Percentiles rank a stretch among this genome's conserved stretches.
Conservation (phyloP, 2,329 filamentous ascomycete species). For the Xylariaceae sp. region DNA sequence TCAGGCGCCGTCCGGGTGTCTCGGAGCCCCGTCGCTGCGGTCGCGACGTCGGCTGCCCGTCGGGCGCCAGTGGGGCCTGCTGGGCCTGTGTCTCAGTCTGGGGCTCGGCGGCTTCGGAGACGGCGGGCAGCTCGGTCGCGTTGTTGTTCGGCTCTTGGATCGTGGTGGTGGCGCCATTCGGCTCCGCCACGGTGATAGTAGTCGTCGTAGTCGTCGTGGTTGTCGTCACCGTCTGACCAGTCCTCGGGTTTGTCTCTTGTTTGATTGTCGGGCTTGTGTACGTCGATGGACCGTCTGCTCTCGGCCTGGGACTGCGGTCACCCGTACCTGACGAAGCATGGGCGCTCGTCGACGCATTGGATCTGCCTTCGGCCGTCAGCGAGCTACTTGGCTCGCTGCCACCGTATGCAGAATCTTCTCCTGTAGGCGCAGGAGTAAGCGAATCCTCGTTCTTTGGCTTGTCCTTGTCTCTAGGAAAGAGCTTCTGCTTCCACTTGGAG, state of each 20-base stretch:
- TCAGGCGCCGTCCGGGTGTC: neutral
- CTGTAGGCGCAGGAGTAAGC: neutral
- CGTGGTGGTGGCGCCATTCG: neutral
- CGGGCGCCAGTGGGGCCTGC: no score
- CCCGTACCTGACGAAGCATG: neutral
- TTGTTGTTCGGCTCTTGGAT: neutral
- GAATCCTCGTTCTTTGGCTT: neutral
- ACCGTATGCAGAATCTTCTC: neutral
- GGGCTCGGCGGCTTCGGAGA: neutral
- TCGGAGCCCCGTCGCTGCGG: neutral
- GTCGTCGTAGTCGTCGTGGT: neutral
- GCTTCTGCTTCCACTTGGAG: neutral
- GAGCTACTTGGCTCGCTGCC: neutral
- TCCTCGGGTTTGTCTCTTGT: neutral
- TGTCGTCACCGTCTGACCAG: neutral
- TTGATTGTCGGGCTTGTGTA: slow-evolving; percentile 1
- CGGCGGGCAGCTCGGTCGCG: neutral
- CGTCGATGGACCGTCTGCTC: neutral
- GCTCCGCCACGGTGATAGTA: neutral
- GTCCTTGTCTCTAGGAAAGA: neutral
- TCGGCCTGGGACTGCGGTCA: neutral
- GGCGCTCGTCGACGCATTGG: neutral
- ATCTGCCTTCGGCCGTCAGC: neutral
- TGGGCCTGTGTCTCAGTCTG: no score
- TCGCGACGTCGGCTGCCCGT: neutral